Evolutionary conservation across 78 protist species (phyloP).

Genomic region (Dictyostelium citrinum): DNA sequence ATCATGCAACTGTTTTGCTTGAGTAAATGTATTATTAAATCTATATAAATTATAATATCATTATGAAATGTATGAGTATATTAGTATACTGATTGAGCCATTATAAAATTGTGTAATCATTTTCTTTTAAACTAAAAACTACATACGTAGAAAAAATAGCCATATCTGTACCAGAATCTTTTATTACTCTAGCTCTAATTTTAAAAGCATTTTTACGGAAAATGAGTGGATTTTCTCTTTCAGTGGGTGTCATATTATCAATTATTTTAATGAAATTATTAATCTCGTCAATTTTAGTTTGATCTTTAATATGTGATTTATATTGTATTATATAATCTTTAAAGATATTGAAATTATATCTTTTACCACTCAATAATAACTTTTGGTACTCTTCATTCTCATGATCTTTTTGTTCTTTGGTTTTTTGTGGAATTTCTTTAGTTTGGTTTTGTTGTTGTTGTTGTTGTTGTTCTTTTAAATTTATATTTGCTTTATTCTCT

Average conservation of each 20-base stretch:
- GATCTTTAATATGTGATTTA: neutral
- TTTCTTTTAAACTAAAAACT: too few species aligned
- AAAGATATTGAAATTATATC: neutral
- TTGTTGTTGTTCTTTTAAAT: neutral
- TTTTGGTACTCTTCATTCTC: neutral
- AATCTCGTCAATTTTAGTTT: neutral
- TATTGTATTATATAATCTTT: neutral
- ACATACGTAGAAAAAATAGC: conserved; percentile 13
- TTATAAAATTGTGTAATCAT: too few species aligned
- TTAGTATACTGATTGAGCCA: too few species aligned
- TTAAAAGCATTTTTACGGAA: conserved; percentile 43
- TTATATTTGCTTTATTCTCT: neutral
- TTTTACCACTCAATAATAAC: neutral
- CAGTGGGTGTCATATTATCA: conserved; percentile 46
- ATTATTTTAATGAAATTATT: conserved; percentile 13
- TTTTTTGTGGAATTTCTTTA: neutral
- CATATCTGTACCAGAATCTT: conserved; percentile 10
- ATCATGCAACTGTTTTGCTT: conserved; percentile 13
- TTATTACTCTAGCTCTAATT: conserved; percentile 28
- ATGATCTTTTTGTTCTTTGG: neutral
- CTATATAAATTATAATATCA: neutral
- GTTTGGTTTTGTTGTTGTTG: neutral
- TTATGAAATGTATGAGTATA: too few species aligned
- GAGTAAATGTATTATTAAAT: conserved; percentile 2
- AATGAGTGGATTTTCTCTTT: conserved; percentile 48